Evolutionary conservation across 176 grass and related monocot genomes (phyloP).

Genomic region (Lolium rigidum): DNA sequence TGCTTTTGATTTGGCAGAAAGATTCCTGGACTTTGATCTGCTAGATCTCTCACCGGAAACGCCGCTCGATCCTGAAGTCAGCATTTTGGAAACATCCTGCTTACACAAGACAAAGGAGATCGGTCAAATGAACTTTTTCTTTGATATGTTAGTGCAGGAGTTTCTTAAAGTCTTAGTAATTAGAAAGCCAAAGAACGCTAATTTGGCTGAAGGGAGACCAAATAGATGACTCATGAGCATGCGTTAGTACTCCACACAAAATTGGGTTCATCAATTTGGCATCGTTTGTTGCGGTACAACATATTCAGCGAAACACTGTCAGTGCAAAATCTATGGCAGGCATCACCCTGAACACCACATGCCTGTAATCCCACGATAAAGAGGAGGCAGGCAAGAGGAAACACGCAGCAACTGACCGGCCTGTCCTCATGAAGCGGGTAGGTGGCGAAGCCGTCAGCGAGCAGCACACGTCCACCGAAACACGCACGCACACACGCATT

Average conservation of each 20-base stretch:
- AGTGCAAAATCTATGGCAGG: neutral
- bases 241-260: neutral
- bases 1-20: constrained; percentile 44
- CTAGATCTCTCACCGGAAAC: constrained; percentile 8
- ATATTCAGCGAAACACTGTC: neutral
- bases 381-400: neutral
- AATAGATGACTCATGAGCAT: neutral
- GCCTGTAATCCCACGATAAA: neutral
- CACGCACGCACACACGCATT: constrained; percentile 28
- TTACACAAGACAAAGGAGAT: constrained; percentile 8
- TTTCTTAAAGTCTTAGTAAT: neutral
- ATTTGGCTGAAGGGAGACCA: neutral
- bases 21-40: constrained; percentile 34
- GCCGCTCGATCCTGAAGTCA: neutral
- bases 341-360: neutral
- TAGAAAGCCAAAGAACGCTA: neutral
- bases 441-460: constrained; percentile 35
- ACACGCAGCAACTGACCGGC: neutral
- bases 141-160: neutral
- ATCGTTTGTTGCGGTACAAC: neutral
- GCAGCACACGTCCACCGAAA: constrained; percentile 21
- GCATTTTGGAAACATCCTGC: constrained; percentile 56
- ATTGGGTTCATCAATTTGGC: neutral
- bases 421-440: neutral
- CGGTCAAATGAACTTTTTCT: neutral